These are phyloP conservation scores for Carex sylvatica DNA, from an alignment of 202 grass and related monocot species.

Conservation along the genomic window DNA sequence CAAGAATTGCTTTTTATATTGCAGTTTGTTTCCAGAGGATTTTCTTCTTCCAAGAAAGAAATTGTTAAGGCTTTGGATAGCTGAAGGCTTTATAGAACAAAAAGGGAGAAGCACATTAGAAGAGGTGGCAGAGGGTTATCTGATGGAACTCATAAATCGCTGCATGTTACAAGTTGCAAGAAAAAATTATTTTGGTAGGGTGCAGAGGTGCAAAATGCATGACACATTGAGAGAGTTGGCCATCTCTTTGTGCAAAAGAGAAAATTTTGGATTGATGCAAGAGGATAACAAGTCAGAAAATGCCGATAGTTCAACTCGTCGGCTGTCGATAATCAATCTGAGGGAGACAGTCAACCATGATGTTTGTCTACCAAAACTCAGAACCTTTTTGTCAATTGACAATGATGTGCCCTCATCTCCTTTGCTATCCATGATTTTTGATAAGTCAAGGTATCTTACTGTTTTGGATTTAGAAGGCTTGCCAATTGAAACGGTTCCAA, in stretches of 20 bases:
- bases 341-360: background rate
- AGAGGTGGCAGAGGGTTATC: constrained; percentile 26
- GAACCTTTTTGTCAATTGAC: no score
- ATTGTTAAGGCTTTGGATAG: constrained; percentile 36
- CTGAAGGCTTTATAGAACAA: constrained; percentile 25
- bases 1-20: constrained; percentile 31
- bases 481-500: no score
- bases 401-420: no score
- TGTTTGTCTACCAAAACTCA: no score
- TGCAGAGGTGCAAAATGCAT: constrained; percentile 26
- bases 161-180: constrained; percentile 20
- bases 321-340: constrained; percentile 4
- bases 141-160: constrained; percentile 16
- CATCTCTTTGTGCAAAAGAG: background rate
- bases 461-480: no score
- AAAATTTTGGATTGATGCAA: background rate
- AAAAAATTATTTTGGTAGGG: constrained; percentile 15
- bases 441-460: no score
- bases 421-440: no score
- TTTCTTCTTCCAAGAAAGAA: constrained; percentile 25
- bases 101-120: constrained; percentile 10
- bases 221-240: constrained; percentile 17
- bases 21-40: constrained; percentile 32
- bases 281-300: background rate
- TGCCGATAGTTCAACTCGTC: background rate